A percentile compares a stretch with the other conserved stretches of the same genome.
Evolutionary conservation across 2,329 filamentous ascomycete genomes (phyloP).

Genomic region (Colletotrichum filicis): DNA sequence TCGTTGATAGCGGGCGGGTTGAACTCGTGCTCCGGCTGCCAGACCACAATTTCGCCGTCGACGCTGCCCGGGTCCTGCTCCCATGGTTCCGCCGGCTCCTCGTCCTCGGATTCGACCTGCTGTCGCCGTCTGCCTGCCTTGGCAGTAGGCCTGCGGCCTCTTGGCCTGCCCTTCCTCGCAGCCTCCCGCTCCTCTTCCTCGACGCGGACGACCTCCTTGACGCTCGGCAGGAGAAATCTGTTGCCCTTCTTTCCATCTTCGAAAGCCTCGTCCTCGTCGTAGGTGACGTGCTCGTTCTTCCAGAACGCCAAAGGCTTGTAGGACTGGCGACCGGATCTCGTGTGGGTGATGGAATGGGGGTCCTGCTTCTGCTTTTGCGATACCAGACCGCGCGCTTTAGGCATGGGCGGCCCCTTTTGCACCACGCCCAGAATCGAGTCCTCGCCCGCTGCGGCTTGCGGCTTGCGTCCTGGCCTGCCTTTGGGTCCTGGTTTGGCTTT

Average conservation of each 20-base stretch:
- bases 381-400: conserved; percentile 64
- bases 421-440: conserved; percentile 57
- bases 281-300: conserved; percentile 84
- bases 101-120: conserved; percentile 57
- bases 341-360: conserved; percentile 64
- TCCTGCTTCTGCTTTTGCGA: conserved; percentile 61
- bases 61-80: conserved; percentile 75
- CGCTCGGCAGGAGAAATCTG: conserved; percentile 71
- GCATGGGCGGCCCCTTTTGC: conserved; percentile 65
- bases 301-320: conserved; percentile 85
- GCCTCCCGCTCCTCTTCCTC: conserved; percentile 64
- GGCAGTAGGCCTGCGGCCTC: conserved; percentile 39
- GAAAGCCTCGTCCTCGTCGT: conserved; percentile 67
- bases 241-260: conserved; percentile 51
- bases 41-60: conserved; percentile 71
- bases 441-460: conserved; percentile 54
- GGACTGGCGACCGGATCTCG: conserved; percentile 82
- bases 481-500: conserved; percentile 39
- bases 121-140: conserved; percentile 45
- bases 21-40: conserved; percentile 68
- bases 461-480: conserved; percentile 45
- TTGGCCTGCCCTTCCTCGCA: conserved; percentile 36
- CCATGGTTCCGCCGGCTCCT: conserved; percentile 74
- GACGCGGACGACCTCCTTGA: conserved; percentile 82
- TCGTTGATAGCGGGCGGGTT: conserved; percentile 62